Base-by-base conservation (phyloP, 495 filamentous ascomycete species). In the Aspergillus funiculosus region DNA sequence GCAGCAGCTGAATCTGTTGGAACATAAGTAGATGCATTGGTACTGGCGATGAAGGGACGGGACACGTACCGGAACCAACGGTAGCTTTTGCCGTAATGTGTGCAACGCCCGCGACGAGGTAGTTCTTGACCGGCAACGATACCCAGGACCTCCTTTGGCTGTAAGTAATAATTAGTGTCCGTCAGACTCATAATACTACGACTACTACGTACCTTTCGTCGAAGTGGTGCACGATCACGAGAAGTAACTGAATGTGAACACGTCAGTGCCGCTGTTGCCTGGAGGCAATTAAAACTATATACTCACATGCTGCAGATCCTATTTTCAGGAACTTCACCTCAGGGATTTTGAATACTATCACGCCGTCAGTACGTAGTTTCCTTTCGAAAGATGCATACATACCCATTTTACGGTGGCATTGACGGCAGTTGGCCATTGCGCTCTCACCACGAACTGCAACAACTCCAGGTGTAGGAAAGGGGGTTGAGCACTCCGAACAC, bases 341-440 rank as follows among this genome's bases (percentile, higher is more conserved):
- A 19, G 85, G 86, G 29, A 94, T 73, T 52, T 79, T 79, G 64
- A 95, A 87, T 21, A 69, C 71, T 73, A 43, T 44, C 27, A 30
- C 7, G 18, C 18, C 6, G 26, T 50, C 19, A 52, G 45, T 21
- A 28, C 26, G 4, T 40, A 11, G 2, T 37, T 8, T 1, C 11
- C 8, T 27, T 26, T 5, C 7, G 42, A 7, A 18, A 25, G 10
- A 13, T 9, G 5, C 29, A 7, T 39, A 48, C 69, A 5, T 64
- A 79, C 82, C 83, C 80, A 95, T 89, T 57, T 85, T 87, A 24
- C 72, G 72, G 64, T 94, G 87, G 58, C 89, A 95, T 51, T 84
- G 74, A 9, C 87, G 77, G 65, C 89, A 95, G 19, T 85, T 76
- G 37, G 87, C 87, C 62, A 80, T 83, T 0, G 82, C 75, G 22